Base-by-base conservation (phyloP, 2,329 filamentous ascomycete species). In the Sporothrix sp. region DNA sequence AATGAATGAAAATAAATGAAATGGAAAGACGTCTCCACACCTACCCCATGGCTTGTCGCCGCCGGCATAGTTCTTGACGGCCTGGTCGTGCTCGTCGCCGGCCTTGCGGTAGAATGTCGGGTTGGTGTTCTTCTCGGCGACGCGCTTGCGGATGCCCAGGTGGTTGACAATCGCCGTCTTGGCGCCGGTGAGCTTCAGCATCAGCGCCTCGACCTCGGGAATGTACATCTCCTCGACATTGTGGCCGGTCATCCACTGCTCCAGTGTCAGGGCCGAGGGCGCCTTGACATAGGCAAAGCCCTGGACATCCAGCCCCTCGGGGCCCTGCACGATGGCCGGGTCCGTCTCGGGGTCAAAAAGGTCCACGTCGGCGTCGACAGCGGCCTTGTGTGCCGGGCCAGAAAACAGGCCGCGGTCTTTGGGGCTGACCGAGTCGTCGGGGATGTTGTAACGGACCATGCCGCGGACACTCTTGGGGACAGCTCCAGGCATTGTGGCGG, bases 71-170 rank as follows among this genome's bases (percentile, higher is more conserved):
- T 30, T 38, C 27, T 39, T 39, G n/a, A 48, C 45, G 23, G 45
- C 45, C 35, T 48, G 45, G 45, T 48, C 45, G 27, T 48, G 45
- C 23, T 18, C 23, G 16, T 48, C 45, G 25, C 45, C 45, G n/a
- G 45, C 45, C 45, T 48, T 48, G 45, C 45, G 45, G 45, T 48
- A 48, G 16, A 48, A 48, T 4, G 33, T 48, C 5, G 45, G 45
- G 45, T 48, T 39, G 10, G 18, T 39, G 27, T 48, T 48, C 35
- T 48, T 48, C 23, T 35, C 33, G 9, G 45, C 45, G 14, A 25
- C 16, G n/a, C 45, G 45, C 45, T 48, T 48, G 45, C 45, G 45
- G 33, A 48, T 48, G n/a, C 45, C 45, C 21, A 48, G 45, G 23
- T 48, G 45, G 36, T 48, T 48, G 35, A 48, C 45, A n/a, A 48